Conservation (phyloP, 371 early-diverging fungal genomes). For the Mucor saturninus region DNA sequence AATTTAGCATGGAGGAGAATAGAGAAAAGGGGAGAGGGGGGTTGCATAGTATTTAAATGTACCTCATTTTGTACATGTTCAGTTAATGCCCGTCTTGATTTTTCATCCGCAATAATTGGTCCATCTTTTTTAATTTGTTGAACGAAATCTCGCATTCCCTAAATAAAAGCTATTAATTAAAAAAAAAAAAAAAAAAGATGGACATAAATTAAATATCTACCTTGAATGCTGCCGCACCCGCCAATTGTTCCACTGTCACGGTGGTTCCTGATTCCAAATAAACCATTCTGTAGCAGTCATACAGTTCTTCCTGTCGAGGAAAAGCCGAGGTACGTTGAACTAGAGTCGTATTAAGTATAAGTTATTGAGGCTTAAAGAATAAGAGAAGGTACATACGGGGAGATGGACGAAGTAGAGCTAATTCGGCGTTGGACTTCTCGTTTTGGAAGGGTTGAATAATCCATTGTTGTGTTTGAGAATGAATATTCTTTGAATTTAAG, state of each 20-base stretch:
- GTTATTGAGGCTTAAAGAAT: slow-evolving; percentile 1
- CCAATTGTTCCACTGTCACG: slow-evolving; percentile 43
- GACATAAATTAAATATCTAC: slow-evolving; percentile 18
- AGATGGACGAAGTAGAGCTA: slow-evolving; percentile 48
- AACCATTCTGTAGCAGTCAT: slow-evolving; percentile 44
- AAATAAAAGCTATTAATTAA: neutral
- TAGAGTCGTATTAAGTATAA: slow-evolving; percentile 5
- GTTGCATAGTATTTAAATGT: neutral
- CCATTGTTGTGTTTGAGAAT: slow-evolving; percentile 49
- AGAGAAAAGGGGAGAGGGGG: neutral
- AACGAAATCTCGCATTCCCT: slow-evolving; percentile 47
- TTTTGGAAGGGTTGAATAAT: slow-evolving; percentile 50
- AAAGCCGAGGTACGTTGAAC: slow-evolving; percentile 36
- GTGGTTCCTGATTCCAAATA: slow-evolving; percentile 24
- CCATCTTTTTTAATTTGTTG: slow-evolving; percentile 21
- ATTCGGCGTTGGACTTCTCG: slow-evolving; percentile 39
- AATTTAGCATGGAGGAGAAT: neutral
- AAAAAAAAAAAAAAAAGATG: no score
- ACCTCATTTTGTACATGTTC: slow-evolving; percentile 32
- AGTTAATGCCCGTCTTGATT: slow-evolving; percentile 27
- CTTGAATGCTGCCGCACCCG: slow-evolving; percentile 69
- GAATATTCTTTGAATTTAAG: slow-evolving; percentile 36
- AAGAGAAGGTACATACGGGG: slow-evolving; percentile 33
- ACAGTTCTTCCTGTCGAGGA: slow-evolving; percentile 48
- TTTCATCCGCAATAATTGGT: slow-evolving; percentile 33